Evolutionary conservation across 176 grass and related monocot genomes (phyloP).

Genomic region (Poa annua): DNA sequence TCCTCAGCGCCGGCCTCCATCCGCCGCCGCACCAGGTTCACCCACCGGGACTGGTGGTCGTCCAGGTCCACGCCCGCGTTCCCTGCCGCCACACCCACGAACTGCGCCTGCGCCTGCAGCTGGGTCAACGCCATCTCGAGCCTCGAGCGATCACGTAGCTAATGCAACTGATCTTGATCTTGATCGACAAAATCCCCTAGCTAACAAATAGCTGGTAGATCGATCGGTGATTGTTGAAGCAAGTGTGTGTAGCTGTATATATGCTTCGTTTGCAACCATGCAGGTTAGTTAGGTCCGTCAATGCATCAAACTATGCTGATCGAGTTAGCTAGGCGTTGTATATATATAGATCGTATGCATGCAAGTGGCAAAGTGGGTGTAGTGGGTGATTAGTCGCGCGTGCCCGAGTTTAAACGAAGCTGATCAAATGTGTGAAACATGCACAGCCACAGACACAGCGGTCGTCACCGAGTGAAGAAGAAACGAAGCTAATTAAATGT

Average conservation of each 20-base stretch:
- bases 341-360: neutral
- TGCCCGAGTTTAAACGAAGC: neutral
- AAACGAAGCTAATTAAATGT: neutral
- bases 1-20: slow-evolving; percentile 52
- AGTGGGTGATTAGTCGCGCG: neutral
- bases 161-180: neutral
- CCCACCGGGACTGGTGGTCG: slow-evolving; percentile 64
- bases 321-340: neutral
- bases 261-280: too few relatives aligned
- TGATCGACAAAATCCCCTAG: neutral
- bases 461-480: slow-evolving; percentile 31
- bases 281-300: slow-evolving; percentile 5
- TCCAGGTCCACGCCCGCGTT: slow-evolving; percentile 22
- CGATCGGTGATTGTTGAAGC: neutral
- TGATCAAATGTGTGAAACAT: slow-evolving; percentile 38
- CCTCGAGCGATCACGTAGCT: neutral
- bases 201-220: neutral
- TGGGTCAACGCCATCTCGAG: slow-evolving; percentile 19
- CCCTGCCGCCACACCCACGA: slow-evolving; percentile 38
- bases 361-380: slow-evolving; percentile 18
- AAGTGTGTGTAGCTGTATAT: neutral
- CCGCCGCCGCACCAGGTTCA: slow-evolving; percentile 61
- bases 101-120: slow-evolving; percentile 44
- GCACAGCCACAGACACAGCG: neutral
- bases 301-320: neutral